A percentile compares a stretch with the other conserved stretches of the same genome.
Evolutionary conservation across 176 grass and related monocot species (phyloP).

Genomic region (Stipa capillata): DNA sequence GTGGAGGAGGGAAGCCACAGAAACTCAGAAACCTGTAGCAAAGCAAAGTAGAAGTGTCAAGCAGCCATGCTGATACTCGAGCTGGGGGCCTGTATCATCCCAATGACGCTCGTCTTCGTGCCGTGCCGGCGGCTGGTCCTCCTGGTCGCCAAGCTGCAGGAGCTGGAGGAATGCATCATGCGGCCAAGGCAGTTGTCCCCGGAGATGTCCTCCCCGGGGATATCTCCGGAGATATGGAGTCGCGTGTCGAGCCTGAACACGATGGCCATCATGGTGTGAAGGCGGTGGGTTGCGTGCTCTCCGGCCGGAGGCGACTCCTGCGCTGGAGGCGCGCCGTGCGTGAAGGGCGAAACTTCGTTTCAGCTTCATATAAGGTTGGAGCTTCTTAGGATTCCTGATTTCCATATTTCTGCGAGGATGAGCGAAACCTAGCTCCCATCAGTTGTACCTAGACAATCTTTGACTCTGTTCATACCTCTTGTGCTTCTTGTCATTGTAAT

Average conservation of each 20-base stretch:
- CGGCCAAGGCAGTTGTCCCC: background rate
- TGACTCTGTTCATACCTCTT: background rate
- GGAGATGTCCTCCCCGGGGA: background rate
- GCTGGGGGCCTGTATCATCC: conserved; percentile 62
- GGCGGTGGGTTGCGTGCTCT: background rate
- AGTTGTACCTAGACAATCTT: background rate
- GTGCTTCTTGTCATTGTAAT: background rate
- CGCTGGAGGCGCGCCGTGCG: background rate
- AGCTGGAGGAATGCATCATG: conserved; percentile 39
- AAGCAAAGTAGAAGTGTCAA: background rate
- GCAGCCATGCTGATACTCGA: conserved; percentile 49
- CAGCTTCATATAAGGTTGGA: too few species aligned
- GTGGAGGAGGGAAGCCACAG: background rate
- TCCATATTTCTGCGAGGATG: background rate
- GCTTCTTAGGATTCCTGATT: background rate
- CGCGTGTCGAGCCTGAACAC: conserved; percentile 30
- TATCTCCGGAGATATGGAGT: conserved; percentile 14
- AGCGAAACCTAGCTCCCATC: background rate
- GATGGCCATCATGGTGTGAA: conserved; percentile 29
- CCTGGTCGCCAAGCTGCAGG: conserved; percentile 40
- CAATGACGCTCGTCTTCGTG: conserved; percentile 61
- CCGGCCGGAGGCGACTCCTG: background rate
- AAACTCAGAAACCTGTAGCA: background rate
- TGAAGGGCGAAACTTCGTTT: background rate
- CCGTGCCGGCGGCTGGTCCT: conserved; percentile 55